Evolutionary conservation across 2,329 filamentous ascomycete genomes (phyloP).

Genomic region (Westerdykella aurantiaca): DNA sequence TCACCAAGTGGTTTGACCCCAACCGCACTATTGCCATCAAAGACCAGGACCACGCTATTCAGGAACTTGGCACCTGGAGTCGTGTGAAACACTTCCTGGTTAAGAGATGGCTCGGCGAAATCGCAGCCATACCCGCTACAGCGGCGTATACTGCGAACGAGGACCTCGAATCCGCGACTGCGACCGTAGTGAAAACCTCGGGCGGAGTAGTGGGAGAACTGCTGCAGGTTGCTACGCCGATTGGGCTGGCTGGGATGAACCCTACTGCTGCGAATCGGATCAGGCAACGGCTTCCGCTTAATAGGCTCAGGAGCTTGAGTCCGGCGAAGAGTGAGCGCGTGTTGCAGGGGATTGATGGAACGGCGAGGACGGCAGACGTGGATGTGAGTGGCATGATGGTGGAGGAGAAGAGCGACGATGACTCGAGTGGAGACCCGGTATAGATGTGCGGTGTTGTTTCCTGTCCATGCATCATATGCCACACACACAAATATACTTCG

Average conservation of each 20-base stretch:
- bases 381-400: conserved; percentile 36
- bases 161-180: conserved; percentile 3
- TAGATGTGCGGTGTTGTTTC: neutral
- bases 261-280: conserved; percentile 29
- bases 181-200: conserved; percentile 13
- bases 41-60: conserved; percentile 25
- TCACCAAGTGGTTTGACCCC: conserved; percentile 43
- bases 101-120: conserved; percentile 37
- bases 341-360: conserved; percentile 9
- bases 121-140: conserved; percentile 22
- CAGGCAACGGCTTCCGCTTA: conserved; percentile 13
- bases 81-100: conserved; percentile 38
- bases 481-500: no score
- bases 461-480: no score
- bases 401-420: conserved; percentile 38
- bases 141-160: conserved; percentile 1
- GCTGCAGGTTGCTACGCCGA: conserved; percentile 29
- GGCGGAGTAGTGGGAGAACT: conserved; percentile 28
- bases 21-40: conserved; percentile 37
- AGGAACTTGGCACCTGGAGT: conserved; percentile 38
- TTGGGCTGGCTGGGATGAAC: conserved; percentile 35
- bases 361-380: conserved; percentile 12
- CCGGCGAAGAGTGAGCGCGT: conserved; percentile 23
- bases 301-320: conserved; percentile 28
- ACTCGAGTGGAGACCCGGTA: conserved; percentile 26